Evolutionary conservation across 129 eudicot genomes (phyloP), one percentile per base, ranked within the genome.

Genomic region (Helianthus tuberosus): DNA sequence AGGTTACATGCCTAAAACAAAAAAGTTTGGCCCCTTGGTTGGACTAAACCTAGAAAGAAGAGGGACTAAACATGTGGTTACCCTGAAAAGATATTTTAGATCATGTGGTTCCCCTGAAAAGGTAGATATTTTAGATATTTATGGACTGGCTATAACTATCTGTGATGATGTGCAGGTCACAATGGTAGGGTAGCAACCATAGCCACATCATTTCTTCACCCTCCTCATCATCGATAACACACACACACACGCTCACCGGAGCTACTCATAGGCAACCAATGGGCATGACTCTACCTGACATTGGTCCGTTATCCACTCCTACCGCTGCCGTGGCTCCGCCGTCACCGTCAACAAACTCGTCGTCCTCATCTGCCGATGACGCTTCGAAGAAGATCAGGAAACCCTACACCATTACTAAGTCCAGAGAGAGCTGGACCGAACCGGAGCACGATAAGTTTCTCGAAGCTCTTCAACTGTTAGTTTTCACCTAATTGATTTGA

Each of bases 371-470:
- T 10, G 67, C 64, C 74, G 94, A 89, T 48, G 98, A 92, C 76
- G 83, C 80, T 71, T 83, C 75, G 4, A 89, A 85, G 84, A 92
- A 89, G 84, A 73, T 92, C 32, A 80, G 98, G 5, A 92, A 92
- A 71, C 98, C 96, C n/a, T 92, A 92, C 85, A 92, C 98, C 76
- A 92, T 92, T 80, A 82, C 89, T n/a, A 92, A 92, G 86, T 92
- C 98, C 23, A 80, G 98, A 13, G 98, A 92, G 84, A 92, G 90
- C 76, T 92, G 98, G 98, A 89, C 98, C 2, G 98, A 92, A 2
- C 96, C 98, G 49, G 98, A 93, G 80, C 98, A 93, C 68, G 98
- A 93, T 77, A 93, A 93, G 83, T 93, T 93, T 68, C 96, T 93
- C 64, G 98, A 93, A 86, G 98, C 98, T 13, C 96, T 93, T 20